Base-by-base conservation (phyloP, 176 grass and related monocot species). In the Zea luxurians region DNA sequence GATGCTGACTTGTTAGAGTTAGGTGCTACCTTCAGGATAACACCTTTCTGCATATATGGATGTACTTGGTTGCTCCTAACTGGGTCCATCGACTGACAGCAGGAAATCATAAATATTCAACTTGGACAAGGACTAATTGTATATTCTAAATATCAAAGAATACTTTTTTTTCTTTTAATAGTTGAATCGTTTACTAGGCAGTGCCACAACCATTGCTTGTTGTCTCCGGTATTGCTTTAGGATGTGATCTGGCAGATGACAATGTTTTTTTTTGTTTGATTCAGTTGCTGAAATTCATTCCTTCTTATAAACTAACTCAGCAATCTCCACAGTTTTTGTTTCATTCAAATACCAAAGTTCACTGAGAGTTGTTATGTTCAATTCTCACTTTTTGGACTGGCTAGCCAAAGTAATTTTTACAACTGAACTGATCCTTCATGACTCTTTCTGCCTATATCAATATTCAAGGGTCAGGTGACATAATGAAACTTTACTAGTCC, bases 1-100 rank as follows among this genome's bases (percentile, higher is more conserved):
- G 86, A 71, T 48, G 37, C 42, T 64, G 81, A 70, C 70, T 64
- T 36, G 45, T 47, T 72, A 73, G 75, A 62, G 80, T 13, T 88
- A 2, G 80, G 70, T 88, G 54, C 46, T 54, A 71, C 37, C 67
- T 71, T 37, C 41, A 18, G 37, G 76, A 83, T 27, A 83, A 38
- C 46, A 74, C 37, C 80, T 55, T 71, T 77, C 61, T 54, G 68
- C 69, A 44, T 79, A 58, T 79, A n/a, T 40, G 44, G 20, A 21
- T 17, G 49, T 61, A 47, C 75, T 38, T 74, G 44, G 35, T 42
- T 78, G 64, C 68, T 73, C 37, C 37, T 85, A 44, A 73, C 13
- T 49, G 80, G 64, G n/a, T 61, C 42, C 69, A 36, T 64, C 4
- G n/a, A 3, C 60, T 66, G 74, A 37, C n/a, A 36, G 34, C 10